These are phyloP conservation scores for Emergomyces orientalis DNA, from an alignment of 2,329 filamentous ascomycete species.

Conservation along the genomic window DNA sequence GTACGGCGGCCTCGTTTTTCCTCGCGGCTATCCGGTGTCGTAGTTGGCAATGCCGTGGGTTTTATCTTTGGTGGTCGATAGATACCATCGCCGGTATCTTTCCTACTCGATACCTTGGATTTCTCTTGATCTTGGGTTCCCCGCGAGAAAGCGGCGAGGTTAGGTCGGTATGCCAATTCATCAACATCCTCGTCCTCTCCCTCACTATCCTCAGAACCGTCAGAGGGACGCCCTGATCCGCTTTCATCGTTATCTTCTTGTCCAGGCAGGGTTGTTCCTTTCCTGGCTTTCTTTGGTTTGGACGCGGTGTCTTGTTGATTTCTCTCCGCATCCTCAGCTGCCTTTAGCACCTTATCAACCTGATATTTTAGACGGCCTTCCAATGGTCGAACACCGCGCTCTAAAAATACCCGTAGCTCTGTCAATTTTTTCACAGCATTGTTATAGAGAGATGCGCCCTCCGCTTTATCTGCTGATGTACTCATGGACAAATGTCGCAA, in stretches of 20 bases:
- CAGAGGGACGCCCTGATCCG: constrained; percentile 23
- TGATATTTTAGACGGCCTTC: constrained; percentile 90
- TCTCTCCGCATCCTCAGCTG: constrained; percentile 52
- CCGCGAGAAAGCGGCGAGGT: constrained; percentile 41
- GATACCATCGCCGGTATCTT: constrained; percentile 51
- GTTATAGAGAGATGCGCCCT: constrained; percentile 45
- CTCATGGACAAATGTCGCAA: constrained; percentile 51
- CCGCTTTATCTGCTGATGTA: no score
- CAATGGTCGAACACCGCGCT: constrained; percentile 81
- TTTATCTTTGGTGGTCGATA: constrained; percentile 86
- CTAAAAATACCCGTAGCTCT: constrained; percentile 82
- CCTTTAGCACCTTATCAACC: constrained; percentile 86
- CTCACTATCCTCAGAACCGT: constrained; percentile 22
- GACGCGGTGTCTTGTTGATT: constrained; percentile 21
- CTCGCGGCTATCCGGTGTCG: constrained; percentile 49
- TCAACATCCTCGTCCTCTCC: constrained; percentile 40
- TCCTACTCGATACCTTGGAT: constrained; percentile 19
- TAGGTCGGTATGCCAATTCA: constrained; percentile 55
- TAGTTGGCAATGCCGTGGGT: constrained; percentile 66
- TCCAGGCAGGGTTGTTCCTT: constrained; percentile 19
- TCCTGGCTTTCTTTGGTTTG: constrained; percentile 25
- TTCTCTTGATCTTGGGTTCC: constrained; percentile 28
- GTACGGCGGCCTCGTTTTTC: constrained; percentile 54
- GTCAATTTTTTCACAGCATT: constrained; percentile 77
- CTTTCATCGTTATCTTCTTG: constrained; percentile 25